Percentiles rank a stretch among this genome's conserved stretches.
phyloP scores from a whole-genome alignment of 768 basidiomycete genomes.

The Leucosporidium scottii region DNA sequence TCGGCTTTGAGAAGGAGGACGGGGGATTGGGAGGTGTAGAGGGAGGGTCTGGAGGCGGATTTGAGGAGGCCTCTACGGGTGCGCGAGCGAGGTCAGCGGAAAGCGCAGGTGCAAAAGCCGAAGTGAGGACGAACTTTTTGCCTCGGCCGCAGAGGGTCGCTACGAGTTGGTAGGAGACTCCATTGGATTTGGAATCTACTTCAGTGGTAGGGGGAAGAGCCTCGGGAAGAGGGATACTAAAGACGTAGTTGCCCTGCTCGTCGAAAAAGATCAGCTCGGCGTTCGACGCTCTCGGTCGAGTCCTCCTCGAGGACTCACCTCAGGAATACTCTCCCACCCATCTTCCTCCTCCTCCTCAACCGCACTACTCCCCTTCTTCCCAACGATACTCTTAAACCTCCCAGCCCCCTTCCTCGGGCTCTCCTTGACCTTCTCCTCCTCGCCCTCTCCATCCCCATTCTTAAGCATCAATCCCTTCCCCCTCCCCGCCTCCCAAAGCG shows the following conservation, averaged over 20 bases:
- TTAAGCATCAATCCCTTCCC: slow-evolving; percentile 39
- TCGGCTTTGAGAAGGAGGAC: slow-evolving; percentile 27
- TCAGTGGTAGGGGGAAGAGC: slow-evolving; percentile 79
- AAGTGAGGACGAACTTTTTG: slow-evolving; percentile 57
- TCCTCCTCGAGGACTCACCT: slow-evolving; percentile 2
- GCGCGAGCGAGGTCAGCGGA: too few species aligned
- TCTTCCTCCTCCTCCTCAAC: slow-evolving; percentile 15
- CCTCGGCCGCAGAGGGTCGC: slow-evolving; percentile 78
- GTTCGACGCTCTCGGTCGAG: too few species aligned
- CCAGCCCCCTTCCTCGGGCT: too few species aligned
- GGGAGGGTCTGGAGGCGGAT: neutral
- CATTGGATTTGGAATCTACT: slow-evolving; percentile 63
- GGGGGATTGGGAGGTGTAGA: slow-evolving; percentile 9
- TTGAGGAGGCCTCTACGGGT: slow-evolving; percentile 17
- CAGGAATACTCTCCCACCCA: slow-evolving; percentile 25
- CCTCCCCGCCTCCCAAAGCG: slow-evolving; percentile 71
- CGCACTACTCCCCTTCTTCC: neutral
- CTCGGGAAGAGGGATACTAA: slow-evolving; percentile 85
- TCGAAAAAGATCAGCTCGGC: neutral
- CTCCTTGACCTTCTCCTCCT: too few species aligned
- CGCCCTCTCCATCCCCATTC: too few species aligned
- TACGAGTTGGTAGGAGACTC: slow-evolving; percentile 82
- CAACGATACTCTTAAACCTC: neutral
- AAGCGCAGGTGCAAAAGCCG: neutral
- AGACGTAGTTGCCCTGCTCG: slow-evolving; percentile 72